Base-by-base conservation (phyloP, 768 basidiomycete genomes). In the Russula virescens region DNA sequence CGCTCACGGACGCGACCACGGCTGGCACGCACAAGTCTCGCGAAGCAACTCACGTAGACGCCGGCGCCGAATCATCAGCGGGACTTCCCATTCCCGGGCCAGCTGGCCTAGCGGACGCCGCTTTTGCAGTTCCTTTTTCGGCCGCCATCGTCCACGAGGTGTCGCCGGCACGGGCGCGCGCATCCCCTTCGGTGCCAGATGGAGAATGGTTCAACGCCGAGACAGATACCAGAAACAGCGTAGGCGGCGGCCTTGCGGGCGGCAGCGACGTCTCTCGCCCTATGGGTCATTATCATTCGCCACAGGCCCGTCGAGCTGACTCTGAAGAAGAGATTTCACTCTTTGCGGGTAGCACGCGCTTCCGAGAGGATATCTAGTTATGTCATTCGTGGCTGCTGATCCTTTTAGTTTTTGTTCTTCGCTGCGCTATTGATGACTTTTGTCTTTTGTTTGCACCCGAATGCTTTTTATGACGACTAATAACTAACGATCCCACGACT, bases 291-390 rank as follows among this genome's bases (percentile, higher is more conserved):
- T 54, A 43, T 50, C 49, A 45, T 4, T 34, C 58, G 5, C 53
- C 63, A 19, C 58, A 55, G 7, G 31, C 63, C 63, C 63, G 53
- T 11, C 55, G 55, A 6, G 66, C 48, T 43, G 56, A 60, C 19
- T 65, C 66, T 25, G 63, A 38, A 31, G 35, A 57, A 16, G 47
- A 58, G 9, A 23, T 66, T 11, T 51, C 31, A 3, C 60, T 61
- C 4, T 65, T 67, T 35, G 64, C 64, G 14, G 66, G 64, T 43
- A 61, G 54, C 42, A 40, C 46, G 0, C 63, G 58, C 1, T 67
- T 67, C 52, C 47, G 54, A n/a, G 16, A 43, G 5, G 42, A 43
- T 43, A 43, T 13, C 42, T 31, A 58, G 53, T 10, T 65, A 16
- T 47, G 34, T 25, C 19, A 25, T 43, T 19, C n/a, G 38, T 11